These are phyloP conservation scores for Trichoderma sp. DNA, from an alignment of 2,329 filamentous ascomycete genomes.

Conservation along the genomic window DNA sequence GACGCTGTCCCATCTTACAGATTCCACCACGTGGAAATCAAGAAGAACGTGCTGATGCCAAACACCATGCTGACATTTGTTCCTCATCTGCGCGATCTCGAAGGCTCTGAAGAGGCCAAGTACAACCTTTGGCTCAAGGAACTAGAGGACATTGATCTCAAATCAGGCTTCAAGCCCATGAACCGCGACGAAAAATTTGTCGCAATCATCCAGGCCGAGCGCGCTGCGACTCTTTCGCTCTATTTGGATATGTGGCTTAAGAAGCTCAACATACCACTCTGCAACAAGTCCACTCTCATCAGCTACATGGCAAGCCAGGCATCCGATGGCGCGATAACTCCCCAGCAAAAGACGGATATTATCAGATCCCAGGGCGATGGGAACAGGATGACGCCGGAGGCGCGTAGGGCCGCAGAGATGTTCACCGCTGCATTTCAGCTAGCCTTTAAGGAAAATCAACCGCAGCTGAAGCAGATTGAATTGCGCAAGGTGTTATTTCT, in stretches of 20 bases:
- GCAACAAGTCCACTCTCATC: constrained; percentile 54
- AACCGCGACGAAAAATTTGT: constrained; percentile 53
- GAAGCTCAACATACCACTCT: constrained; percentile 51
- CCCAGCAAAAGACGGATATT: constrained; percentile 55
- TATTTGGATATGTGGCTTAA: constrained; percentile 58
- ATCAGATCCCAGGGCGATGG: constrained; percentile 50
- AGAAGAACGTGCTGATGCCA: constrained; percentile 59
- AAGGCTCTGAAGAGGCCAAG: constrained; percentile 56
- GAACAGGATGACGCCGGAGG: constrained; percentile 41
- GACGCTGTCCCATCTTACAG: constrained; percentile 58
- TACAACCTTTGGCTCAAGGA: constrained; percentile 60
- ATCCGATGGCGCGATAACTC: constrained; percentile 51
- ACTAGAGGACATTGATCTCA: constrained; percentile 58
- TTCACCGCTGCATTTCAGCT: constrained; percentile 60
- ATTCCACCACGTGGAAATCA: constrained; percentile 62
- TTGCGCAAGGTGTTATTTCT: constrained; percentile 55
- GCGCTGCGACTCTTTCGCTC: constrained; percentile 51
- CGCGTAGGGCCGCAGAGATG: constrained; percentile 46
- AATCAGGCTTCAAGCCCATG: constrained; percentile 58
- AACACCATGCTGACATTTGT: constrained; percentile 63
- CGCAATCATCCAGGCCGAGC: constrained; percentile 53
- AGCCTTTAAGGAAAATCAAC: constrained; percentile 47
- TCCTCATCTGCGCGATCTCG: constrained; percentile 59
- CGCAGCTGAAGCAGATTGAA: constrained; percentile 43
- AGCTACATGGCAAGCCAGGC: constrained; percentile 54